These are phyloP conservation scores for Penicillium paneum DNA, from an alignment of 2,329 filamentous ascomycete genomes.

Conservation along the genomic window DNA sequence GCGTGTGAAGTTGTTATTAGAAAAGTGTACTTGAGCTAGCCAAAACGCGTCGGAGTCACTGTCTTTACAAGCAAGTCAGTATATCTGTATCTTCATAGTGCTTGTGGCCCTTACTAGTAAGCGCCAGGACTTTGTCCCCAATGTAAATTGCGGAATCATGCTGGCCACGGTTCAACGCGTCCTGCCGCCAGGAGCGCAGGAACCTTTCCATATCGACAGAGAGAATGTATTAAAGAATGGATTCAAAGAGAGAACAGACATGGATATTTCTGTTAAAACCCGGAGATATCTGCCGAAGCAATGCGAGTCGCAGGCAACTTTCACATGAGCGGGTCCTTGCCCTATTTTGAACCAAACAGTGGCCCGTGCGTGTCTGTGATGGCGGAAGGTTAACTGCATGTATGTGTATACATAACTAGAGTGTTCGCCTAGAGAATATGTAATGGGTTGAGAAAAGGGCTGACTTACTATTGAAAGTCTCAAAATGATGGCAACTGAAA, in stretches of 20 bases:
- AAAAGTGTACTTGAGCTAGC: slow-evolving; percentile 97
- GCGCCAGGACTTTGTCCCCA: slow-evolving; percentile 89
- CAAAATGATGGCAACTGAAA: no score
- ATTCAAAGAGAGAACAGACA: slow-evolving; percentile 10
- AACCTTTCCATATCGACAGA: slow-evolving; percentile 74
- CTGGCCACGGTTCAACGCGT: slow-evolving; percentile 92
- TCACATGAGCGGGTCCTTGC: slow-evolving; percentile 19
- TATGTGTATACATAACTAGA: no score
- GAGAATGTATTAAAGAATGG: neutral
- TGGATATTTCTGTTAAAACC: slow-evolving; percentile 1
- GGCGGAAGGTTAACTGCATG: neutral
- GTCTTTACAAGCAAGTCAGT: slow-evolving; percentile 52
- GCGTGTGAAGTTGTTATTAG: slow-evolving; percentile 88
- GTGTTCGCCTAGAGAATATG: no score
- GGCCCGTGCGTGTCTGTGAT: slow-evolving; percentile 18
- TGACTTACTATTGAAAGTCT: no score
- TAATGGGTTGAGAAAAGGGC: no score
- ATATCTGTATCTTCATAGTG: neutral
- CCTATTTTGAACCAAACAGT: slow-evolving; percentile 20
- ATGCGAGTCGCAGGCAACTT: neutral
- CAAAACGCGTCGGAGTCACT: slow-evolving; percentile 93
- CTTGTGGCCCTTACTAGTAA: slow-evolving; percentile 65
- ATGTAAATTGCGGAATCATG: slow-evolving; percentile 96
- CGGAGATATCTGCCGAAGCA: neutral
- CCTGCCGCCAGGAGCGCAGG: slow-evolving; percentile 89